These are phyloP conservation scores for Schizochytrium sp. DNA, from an alignment of 108 stramenopile species.

Conservation along the genomic window DNA sequence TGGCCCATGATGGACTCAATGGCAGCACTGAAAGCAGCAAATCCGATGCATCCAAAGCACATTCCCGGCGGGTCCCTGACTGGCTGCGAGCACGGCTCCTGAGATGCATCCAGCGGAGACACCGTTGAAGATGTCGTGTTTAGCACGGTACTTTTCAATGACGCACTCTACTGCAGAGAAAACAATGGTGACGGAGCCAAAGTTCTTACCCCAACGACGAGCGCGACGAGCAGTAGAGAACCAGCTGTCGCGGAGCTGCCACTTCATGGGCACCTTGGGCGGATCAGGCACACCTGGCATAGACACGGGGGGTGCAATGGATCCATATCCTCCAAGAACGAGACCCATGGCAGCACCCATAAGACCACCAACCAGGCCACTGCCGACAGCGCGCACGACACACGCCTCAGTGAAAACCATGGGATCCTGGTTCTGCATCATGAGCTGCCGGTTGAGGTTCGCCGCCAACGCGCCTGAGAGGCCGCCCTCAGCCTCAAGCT, in stretches of 20 bases:
- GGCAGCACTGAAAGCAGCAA: conserved; percentile 66
- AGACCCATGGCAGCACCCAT: conserved; percentile 65
- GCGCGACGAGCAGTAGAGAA: background rate
- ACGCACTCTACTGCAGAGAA: conserved; percentile 67
- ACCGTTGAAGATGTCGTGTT: conserved; percentile 68
- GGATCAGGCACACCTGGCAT: conserved; percentile 55
- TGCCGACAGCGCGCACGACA: conserved; percentile 18
- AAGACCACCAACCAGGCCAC: conserved; percentile 54
- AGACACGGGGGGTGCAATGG: conserved; percentile 54
- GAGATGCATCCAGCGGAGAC: conserved; percentile 67
- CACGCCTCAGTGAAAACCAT: conserved; percentile 57
- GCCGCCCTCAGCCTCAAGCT: background rate
- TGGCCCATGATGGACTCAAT: conserved; percentile 67
- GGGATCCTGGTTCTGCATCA: conserved; percentile 39
- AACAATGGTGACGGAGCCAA: conserved; percentile 62
- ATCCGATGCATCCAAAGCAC: conserved; percentile 67
- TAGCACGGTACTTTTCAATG: conserved; percentile 64
- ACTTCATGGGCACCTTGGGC: conserved; percentile 63
- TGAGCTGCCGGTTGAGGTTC: background rate
- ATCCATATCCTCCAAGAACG: conserved; percentile 61
- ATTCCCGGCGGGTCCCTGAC: conserved; percentile 65
- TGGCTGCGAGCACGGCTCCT: conserved; percentile 65
- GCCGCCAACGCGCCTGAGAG: background rate
- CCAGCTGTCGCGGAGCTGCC: conserved; percentile 61
- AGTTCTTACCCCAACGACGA: conserved; percentile 61